These are phyloP conservation scores for Fusarium sp. DNA, from an alignment of 2,329 filamentous ascomycete species.

Conservation along the genomic window DNA sequence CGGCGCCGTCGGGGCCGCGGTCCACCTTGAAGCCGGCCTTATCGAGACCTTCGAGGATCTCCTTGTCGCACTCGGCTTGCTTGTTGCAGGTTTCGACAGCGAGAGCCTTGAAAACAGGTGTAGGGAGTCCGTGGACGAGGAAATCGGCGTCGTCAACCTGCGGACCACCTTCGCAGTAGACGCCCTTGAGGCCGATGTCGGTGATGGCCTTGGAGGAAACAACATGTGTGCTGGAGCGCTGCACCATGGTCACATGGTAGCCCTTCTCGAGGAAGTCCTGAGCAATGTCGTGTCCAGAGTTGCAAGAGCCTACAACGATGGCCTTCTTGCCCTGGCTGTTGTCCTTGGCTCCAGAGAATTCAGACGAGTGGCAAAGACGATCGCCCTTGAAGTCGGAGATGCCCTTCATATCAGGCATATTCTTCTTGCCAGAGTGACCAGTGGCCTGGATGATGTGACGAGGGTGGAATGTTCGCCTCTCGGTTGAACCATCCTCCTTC, in stretches of 20 bases:
- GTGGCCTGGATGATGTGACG: slow-evolving; percentile 76
- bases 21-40: slow-evolving; percentile 73
- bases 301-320: slow-evolving; percentile 76
- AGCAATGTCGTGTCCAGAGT: slow-evolving; percentile 77
- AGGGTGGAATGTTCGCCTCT: slow-evolving; percentile 69
- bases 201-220: slow-evolving; percentile 67
- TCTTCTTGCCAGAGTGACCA: slow-evolving; percentile 76
- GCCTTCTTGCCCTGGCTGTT: slow-evolving; percentile 68
- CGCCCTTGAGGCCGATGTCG: slow-evolving; percentile 65
- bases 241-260: slow-evolving; percentile 76
- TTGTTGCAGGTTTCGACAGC: slow-evolving; percentile 60
- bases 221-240: slow-evolving; percentile 75
- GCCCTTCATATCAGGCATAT: slow-evolving; percentile 69
- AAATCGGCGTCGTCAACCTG: slow-evolving; percentile 76
- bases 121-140: slow-evolving; percentile 68
- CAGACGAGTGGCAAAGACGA: slow-evolving; percentile 72
- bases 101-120: slow-evolving; percentile 70
- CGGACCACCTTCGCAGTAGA: slow-evolving; percentile 67
- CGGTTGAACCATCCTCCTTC: slow-evolving; percentile 60
- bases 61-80: slow-evolving; percentile 55
- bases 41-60: slow-evolving; percentile 60
- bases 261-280: slow-evolving; percentile 77
- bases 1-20: slow-evolving; percentile 67
- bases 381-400: slow-evolving; percentile 69
- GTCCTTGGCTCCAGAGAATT: slow-evolving; percentile 66